Percentiles rank a stretch among this genome's conserved stretches.
These are phyloP conservation scores for sweet orange (Citrus sinensis) DNA, from an alignment of 345 rosid species.

Conservation along the genomic window DVS_A1.0 CM039165.1:6935001-6935500, in stretches of 20 bases:
- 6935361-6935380: no score
- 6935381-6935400: no score
- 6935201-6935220: neutral
- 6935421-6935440: no score
- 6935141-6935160: no score
- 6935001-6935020: neutral
- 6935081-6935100: neutral
- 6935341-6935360: neutral
- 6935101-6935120: no score
- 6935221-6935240: neutral
- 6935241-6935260: neutral
- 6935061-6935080: neutral
- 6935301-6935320: neutral
- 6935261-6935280: constrained; percentile 18
- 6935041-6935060: neutral
- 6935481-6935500: no score
- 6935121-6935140: neutral
- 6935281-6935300: constrained; percentile 6
- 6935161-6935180: neutral
- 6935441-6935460: no score
- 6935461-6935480: no score
- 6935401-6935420: no score
- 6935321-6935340: neutral
- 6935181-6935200: constrained; percentile 13
- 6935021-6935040: neutral